phyloP scores from a whole-genome alignment of 805 yeast species.

The Candida nitratophila region DNA sequence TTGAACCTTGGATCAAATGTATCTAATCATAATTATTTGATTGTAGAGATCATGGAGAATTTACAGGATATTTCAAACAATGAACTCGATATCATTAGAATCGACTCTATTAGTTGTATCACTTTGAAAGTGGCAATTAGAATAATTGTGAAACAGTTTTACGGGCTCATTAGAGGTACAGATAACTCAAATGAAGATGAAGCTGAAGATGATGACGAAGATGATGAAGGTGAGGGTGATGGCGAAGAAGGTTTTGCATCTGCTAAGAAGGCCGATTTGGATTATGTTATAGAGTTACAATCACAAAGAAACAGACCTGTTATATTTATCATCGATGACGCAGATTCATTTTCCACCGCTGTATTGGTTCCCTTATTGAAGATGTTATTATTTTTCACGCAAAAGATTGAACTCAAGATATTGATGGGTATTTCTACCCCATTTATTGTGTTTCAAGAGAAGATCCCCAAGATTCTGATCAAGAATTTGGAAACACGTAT shows the following conservation, averaged over 20 bases:
- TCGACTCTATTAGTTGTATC: constrained; percentile 31
- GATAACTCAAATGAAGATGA: too few relatives aligned
- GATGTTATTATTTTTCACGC: constrained; percentile 3
- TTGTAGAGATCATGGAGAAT: constrained; percentile 19
- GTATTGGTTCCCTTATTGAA: constrained; percentile 18
- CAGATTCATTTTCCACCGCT: constrained; percentile 25
- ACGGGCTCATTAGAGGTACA: background rate
- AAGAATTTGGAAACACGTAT: constrained; percentile 16
- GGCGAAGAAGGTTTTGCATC: background rate
- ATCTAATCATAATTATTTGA: constrained; percentile 30
- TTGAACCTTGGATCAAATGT: constrained; percentile 36
- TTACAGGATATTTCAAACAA: constrained; percentile 2
- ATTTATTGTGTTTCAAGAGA: constrained; percentile 26
- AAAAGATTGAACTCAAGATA: constrained; percentile 9
- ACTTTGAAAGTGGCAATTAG: constrained; percentile 29
- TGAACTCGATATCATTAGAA: constrained; percentile 18
- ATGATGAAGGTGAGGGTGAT: constrained; percentile 2
- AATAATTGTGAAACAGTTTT: constrained; percentile 24
- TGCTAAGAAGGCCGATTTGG: constrained; percentile 16
- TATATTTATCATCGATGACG: constrained; percentile 26
- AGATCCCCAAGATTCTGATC: constrained; percentile 19
- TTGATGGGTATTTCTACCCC: constrained; percentile 29
- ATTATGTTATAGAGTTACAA: constrained; percentile 15
- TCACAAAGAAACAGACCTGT: constrained; percentile 8
- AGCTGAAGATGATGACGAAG: background rate